phyloP scores from a whole-genome alignment of 176 grass and related monocot species.

The Musa acuminata region DNA sequence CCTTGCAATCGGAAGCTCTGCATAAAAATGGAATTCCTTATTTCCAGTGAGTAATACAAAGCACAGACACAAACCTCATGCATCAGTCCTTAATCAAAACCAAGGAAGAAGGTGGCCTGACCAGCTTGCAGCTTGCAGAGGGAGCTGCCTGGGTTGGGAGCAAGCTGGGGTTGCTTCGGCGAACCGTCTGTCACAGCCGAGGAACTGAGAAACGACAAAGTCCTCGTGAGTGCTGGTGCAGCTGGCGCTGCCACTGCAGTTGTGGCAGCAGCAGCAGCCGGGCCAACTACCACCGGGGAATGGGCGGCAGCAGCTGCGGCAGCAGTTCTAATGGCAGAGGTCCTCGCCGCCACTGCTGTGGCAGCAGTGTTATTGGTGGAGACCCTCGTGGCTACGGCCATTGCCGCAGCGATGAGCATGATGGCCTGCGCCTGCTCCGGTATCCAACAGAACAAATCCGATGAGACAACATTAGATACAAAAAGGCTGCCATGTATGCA shows the following conservation, averaged over 20 bases:
- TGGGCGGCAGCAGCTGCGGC: background rate
- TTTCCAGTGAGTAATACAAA: background rate
- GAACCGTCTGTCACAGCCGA: constrained; percentile 1
- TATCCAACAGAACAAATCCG: background rate
- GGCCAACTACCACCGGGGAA: background rate
- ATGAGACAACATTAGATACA: background rate
- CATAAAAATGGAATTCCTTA: background rate
- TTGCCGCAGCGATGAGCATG: constrained; percentile 78
- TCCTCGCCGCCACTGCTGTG: background rate
- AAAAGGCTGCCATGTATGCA: background rate
- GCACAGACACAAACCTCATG: background rate
- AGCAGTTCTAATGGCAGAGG: background rate
- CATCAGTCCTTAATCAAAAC: background rate
- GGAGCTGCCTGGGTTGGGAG: constrained; percentile 23
- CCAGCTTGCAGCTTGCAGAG: constrained; percentile 88
- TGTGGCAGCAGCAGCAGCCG: constrained; percentile 8
- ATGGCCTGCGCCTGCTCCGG: constrained; percentile 72
- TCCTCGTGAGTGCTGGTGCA: constrained; percentile 51
- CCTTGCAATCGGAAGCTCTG: constrained; percentile 2
- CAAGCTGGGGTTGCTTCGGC: constrained; percentile 29
- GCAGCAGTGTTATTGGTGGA: constrained; percentile 13
- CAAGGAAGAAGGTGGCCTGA: background rate
- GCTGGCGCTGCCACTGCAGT: background rate
- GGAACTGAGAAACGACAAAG: constrained; percentile 73
- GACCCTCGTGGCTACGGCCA: constrained; percentile 23